These are phyloP conservation scores for Podila epicladia DNA, from an alignment of 192 early-diverging fungal genomes.

Conservation along the genomic window DNA sequence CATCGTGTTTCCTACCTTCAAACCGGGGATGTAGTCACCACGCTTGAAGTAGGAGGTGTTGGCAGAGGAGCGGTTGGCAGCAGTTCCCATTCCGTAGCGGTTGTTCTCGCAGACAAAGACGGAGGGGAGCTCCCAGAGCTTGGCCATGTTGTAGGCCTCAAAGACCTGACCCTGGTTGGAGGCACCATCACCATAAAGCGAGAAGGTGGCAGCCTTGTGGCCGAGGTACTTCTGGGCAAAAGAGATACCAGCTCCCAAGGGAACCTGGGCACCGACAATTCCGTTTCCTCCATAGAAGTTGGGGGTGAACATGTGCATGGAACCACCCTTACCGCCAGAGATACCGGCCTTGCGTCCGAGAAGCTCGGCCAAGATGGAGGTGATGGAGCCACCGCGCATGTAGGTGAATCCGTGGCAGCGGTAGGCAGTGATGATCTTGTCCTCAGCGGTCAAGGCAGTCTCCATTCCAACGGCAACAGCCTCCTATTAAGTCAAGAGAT, in stretches of 20 bases:
- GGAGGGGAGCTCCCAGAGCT: constrained; percentile 93
- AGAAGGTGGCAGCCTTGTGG: constrained; percentile 82
- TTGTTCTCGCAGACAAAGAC: constrained; percentile 99
- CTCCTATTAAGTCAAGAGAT: constrained; percentile 57
- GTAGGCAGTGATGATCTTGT: constrained; percentile 97
- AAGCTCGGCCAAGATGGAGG: constrained; percentile 79
- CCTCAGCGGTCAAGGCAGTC: constrained; percentile 85
- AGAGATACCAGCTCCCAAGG: constrained; percentile 85
- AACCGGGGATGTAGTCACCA: constrained; percentile 96
- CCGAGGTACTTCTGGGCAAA: constrained; percentile 93
- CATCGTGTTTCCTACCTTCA: constrained; percentile 62
- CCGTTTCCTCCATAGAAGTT: constrained; percentile 99
- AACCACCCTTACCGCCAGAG: constrained; percentile 97
- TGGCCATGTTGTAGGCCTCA: constrained; percentile 99
- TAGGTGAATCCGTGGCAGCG: constrained; percentile 98
- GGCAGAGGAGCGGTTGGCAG: constrained; percentile 89
- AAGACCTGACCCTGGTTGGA: constrained; percentile 99
- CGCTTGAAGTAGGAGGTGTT: constrained; percentile 95
- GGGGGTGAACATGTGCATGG: constrained; percentile 98
- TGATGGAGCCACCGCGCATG: constrained; percentile 77
- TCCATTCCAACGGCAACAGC: constrained; percentile 96
- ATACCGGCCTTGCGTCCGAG: constrained; percentile 87
- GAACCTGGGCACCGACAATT: constrained; percentile 97
- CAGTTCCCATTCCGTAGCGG: constrained; percentile 98
- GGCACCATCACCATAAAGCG: constrained; percentile 97